A percentile compares a stretch with the other conserved stretches of the same genome.
These are phyloP conservation scores for Pinus taeda DNA, from an alignment of 75 land plant genomes.

Conservation along the genomic window DNA sequence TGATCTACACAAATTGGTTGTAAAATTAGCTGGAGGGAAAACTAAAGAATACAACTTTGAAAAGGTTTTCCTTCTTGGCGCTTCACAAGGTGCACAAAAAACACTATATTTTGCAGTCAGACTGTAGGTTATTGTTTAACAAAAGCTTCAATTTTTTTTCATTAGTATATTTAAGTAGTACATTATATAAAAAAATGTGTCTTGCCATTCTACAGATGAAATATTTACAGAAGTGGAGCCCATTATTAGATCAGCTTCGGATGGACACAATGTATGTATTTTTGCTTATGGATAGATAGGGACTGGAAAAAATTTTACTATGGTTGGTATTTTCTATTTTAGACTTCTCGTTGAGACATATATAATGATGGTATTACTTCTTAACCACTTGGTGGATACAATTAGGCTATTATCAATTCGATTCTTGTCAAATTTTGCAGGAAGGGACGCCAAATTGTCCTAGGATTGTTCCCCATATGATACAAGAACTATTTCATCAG, in stretches of 20 bases:
- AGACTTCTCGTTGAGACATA: neutral
- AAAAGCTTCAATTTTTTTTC: neutral
- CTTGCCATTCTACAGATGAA: conserved; percentile 53
- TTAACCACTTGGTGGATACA: neutral
- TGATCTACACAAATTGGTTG: conserved; percentile 28
- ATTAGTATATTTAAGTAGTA: neutral
- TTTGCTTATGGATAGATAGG: conserved; percentile 95
- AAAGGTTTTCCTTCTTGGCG: conserved; percentile 61
- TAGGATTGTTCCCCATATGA: conserved; percentile 63
- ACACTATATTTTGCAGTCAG: neutral
- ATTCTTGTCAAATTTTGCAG: conserved; percentile 20
- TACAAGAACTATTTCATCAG: conserved; percentile 57
- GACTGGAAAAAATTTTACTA: conserved; percentile 83
- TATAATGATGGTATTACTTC: neutral
- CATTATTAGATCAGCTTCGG: conserved; percentile 66
- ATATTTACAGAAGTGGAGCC: conserved; percentile 80
- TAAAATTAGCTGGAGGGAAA: conserved; percentile 31
- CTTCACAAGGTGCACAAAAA: conserved; percentile 62
- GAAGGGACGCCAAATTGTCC: conserved; percentile 66
- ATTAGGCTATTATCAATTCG: neutral
- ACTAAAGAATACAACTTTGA: conserved; percentile 56
- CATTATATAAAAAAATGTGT: neutral
- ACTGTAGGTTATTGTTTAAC: neutral
- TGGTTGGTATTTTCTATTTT: conserved; percentile 38
- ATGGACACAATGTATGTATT: conserved; percentile 84